These are phyloP conservation scores for Neurospora sp. DNA, from an alignment of 495 filamentous ascomycete genomes.

Conservation along the genomic window DNA sequence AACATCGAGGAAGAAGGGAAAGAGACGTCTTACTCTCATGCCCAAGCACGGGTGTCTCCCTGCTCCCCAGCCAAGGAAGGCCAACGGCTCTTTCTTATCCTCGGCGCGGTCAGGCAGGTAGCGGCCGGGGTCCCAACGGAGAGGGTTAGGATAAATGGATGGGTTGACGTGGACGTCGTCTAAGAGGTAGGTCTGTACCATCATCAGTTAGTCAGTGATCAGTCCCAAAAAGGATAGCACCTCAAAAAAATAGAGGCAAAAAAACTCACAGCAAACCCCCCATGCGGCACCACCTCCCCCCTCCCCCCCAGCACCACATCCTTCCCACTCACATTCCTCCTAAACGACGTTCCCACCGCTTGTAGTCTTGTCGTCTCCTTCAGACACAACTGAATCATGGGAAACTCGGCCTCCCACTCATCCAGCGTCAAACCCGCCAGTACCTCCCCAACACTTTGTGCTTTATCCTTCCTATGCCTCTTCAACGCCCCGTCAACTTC, in stretches of 20 bases:
- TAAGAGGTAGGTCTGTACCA: constrained; percentile 14
- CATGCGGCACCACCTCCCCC: constrained; percentile 33
- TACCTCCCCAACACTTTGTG: constrained; percentile 20
- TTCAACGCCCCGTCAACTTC: constrained; percentile 27
- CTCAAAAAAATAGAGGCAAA: not conserved
- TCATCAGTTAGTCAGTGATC: not conserved
- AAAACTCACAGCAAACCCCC: constrained; percentile 23
- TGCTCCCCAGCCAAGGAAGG: constrained; percentile 35
- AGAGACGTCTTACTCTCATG: constrained; percentile 2
- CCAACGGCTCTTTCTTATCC: constrained; percentile 29
- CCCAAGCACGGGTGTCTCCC: constrained; percentile 33
- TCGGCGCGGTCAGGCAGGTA: constrained; percentile 32
- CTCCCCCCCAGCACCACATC: constrained; percentile 23
- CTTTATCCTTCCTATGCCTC: too few species aligned
- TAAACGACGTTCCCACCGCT: constrained; percentile 18
- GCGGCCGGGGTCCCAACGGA: constrained; percentile 33
- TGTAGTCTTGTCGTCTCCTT: constrained; percentile 34
- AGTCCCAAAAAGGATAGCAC: not conserved
- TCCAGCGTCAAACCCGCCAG: constrained; percentile 28
- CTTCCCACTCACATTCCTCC: constrained; percentile 28
- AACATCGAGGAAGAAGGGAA: not conserved
- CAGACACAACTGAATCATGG: constrained; percentile 29
- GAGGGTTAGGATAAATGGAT: constrained; percentile 30
- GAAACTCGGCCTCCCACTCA: constrained; percentile 38
- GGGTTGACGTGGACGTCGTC: constrained; percentile 33